Evolutionary conservation across 164 flowering plant species (phyloP).

Genomic region (Vitis cinerea): DNA sequence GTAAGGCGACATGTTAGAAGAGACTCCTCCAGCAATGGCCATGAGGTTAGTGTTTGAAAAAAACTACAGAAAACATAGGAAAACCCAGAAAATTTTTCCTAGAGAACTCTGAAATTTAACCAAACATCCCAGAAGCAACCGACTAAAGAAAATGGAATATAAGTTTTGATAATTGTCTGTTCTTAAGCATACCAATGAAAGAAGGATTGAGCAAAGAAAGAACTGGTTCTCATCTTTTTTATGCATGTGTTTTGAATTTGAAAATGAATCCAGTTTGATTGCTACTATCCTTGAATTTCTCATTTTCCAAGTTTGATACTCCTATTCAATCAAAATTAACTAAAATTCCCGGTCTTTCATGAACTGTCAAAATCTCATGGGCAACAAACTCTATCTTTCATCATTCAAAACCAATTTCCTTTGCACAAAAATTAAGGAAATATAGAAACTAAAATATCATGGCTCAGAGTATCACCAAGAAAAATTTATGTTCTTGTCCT

Average conservation of each 20-base stretch:
- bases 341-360: not conserved
- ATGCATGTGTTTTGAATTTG: not conserved
- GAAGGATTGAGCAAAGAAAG: too few species aligned
- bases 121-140: constrained; percentile 5
- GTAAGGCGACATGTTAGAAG: constrained; percentile 46
- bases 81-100: too few species aligned
- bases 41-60: constrained; percentile 65
- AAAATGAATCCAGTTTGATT: not conserved
- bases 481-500: not conserved
- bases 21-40: constrained; percentile 71
- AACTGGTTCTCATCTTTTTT: too few species aligned
- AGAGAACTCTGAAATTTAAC: not conserved
- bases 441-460: too few species aligned
- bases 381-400: not conserved
- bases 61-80: too few species aligned
- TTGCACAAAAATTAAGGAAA: too few species aligned
- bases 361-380: not conserved
- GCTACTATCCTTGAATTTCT: not conserved
- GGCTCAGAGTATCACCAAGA: too few species aligned
- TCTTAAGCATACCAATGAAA: too few species aligned
- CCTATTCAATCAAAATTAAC: not conserved
- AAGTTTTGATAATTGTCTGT: not conserved
- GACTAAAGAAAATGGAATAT: constrained; percentile 12
- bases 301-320: not conserved
- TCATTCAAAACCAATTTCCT: not conserved